Evolutionary conservation across 192 early-diverging fungal species (phyloP).

Genomic region (Linnemannia schmuckeri): DNA sequence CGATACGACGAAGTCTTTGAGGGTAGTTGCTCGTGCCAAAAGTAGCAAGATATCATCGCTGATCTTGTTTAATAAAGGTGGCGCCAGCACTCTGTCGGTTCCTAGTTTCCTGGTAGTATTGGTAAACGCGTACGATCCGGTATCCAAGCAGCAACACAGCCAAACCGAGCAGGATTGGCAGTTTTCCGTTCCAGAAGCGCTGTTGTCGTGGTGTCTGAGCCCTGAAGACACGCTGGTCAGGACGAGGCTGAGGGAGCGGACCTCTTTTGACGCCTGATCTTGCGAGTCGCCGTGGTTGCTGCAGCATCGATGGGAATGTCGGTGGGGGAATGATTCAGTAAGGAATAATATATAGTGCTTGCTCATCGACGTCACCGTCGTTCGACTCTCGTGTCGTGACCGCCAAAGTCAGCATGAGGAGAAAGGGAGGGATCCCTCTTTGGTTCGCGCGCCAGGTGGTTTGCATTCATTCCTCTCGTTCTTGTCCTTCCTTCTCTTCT

Average conservation of each 20-base stretch:
- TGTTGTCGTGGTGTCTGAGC: slow-evolving; percentile 14
- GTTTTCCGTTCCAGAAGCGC: slow-evolving; percentile 42
- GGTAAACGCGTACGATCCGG: slow-evolving; percentile 34
- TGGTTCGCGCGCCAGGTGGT: not conserved
- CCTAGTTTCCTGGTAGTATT: slow-evolving; percentile 20
- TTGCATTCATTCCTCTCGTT: not conserved
- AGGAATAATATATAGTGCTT: no score
- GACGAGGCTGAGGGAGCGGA: slow-evolving; percentile 11
- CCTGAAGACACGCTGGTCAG: slow-evolving; percentile 23
- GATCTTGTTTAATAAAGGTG: not conserved
- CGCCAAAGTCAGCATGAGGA: not conserved
- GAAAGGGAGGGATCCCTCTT: not conserved
- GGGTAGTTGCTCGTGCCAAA: not conserved
- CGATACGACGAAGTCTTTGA: not conserved
- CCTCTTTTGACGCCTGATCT: slow-evolving; percentile 36
- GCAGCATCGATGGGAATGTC: slow-evolving; percentile 19
- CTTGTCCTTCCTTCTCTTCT: not conserved
- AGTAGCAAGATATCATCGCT: not conserved
- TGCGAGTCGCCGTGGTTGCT: slow-evolving; percentile 45
- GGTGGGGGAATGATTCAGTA: not conserved
- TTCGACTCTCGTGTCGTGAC: not conserved
- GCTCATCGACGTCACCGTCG: slow-evolving; percentile 4
- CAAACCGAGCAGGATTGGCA: slow-evolving; percentile 29
- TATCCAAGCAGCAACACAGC: slow-evolving; percentile 38
- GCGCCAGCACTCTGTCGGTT: not conserved